Evolutionary conservation across 2,329 filamentous ascomycete species (phyloP).

Genomic region (Aspergillus spinulosporus): DNA sequence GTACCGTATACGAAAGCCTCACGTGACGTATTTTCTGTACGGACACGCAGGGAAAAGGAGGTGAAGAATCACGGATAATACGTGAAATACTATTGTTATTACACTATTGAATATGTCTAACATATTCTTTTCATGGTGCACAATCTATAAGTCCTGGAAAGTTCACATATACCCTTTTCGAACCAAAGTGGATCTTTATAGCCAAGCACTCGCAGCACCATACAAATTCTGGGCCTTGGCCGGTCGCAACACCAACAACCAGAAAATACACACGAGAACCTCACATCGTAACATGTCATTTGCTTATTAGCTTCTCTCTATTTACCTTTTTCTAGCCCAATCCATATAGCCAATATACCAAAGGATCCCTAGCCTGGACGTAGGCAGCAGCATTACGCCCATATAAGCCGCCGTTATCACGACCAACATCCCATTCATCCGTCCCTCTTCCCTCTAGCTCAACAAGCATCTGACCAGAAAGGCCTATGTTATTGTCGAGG

Average conservation of each 20-base stretch:
- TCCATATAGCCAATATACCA: background rate
- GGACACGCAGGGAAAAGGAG: background rate
- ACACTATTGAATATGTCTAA: background rate
- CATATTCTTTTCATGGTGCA: background rate
- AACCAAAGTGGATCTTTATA: background rate
- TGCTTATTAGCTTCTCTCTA: background rate
- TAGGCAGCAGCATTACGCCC: constrained; percentile 13
- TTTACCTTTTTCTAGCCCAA: background rate
- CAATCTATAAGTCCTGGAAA: too few relatives aligned
- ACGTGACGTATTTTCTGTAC: background rate
- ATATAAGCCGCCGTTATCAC: constrained; percentile 1
- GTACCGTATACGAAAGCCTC: background rate
- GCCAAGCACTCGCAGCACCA: background rate
- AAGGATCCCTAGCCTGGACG: background rate
- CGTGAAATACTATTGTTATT: background rate
- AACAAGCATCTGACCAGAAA: background rate
- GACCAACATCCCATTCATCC: background rate
- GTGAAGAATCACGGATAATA: too few relatives aligned
- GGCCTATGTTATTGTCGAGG: background rate
- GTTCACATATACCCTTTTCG: too few relatives aligned
- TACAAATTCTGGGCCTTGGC: background rate
- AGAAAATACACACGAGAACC: background rate
- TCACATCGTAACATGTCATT: too few relatives aligned
- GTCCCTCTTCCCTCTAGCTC: background rate
- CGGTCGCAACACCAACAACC: too few relatives aligned